A percentile compares a stretch with the other conserved stretches of the same genome.
These are phyloP conservation scores for Myriosclerotinia scirpicola DNA, from an alignment of 2,329 filamentous ascomycete genomes.

Conservation along the genomic window DNA sequence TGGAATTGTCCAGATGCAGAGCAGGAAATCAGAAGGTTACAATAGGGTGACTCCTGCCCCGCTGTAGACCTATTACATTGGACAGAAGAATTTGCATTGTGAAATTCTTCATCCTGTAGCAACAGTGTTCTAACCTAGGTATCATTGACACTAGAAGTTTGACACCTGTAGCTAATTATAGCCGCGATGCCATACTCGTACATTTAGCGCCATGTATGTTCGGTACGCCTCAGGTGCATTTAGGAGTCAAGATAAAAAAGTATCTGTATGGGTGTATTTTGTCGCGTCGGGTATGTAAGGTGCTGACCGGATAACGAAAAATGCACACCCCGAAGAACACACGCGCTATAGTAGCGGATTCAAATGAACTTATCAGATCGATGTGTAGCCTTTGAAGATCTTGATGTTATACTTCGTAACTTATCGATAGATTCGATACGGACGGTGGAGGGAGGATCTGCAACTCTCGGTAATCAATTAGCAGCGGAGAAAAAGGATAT, in stretches of 20 bases:
- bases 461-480: not conserved
- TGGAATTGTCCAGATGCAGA: too few relatives aligned
- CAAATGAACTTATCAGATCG: not conserved
- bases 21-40: not conserved
- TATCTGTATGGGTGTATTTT: not conserved
- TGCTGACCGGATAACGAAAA: not conserved
- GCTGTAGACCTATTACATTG: not conserved
- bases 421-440: too few relatives aligned
- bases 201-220: not conserved
- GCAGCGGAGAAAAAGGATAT: not conserved
- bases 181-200: not conserved
- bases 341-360: not conserved
- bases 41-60: not conserved
- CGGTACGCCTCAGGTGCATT: not conserved
- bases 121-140: not conserved
- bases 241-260: not conserved
- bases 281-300: not conserved
- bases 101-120: not conserved
- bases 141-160: not conserved
- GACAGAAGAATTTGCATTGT: not conserved
- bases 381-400: not conserved
- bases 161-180: not conserved
- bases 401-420: not conserved
- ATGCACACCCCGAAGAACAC: not conserved
- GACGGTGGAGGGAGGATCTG: not conserved